Percentiles rank a stretch among this genome's conserved stretches.
Evolutionary conservation across 805 yeast species (phyloP).

Genomic region (Myxozyma mucilagina): DNA sequence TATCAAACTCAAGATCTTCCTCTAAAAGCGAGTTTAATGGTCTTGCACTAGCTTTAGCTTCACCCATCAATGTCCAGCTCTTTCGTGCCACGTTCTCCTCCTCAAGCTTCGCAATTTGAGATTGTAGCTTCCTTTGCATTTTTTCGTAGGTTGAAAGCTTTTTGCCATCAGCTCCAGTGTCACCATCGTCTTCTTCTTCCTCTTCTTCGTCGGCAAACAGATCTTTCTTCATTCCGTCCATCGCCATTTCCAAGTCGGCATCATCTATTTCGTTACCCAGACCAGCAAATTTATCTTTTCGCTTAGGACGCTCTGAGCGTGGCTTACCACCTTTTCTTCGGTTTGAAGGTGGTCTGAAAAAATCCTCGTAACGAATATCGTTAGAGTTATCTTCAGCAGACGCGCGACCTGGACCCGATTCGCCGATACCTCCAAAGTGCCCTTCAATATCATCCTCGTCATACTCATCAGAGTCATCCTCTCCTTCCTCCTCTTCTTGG

Average conservation of each 20-base stretch:
- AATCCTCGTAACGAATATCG: conserved; percentile 43
- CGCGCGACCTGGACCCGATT: background rate
- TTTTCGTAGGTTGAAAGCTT: conserved; percentile 57
- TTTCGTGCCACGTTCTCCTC: conserved; percentile 86
- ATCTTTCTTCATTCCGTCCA: conserved; percentile 41
- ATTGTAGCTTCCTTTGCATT: conserved; percentile 73
- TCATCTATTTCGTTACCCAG: conserved; percentile 35
- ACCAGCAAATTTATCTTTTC: conserved; percentile 32
- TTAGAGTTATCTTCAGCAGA: conserved; percentile 31
- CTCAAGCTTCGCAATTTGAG: conserved; percentile 77
- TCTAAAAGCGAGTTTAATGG: conserved; percentile 81
- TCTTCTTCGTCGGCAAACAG: conserved; percentile 50
- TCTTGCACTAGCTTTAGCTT: conserved; percentile 75
- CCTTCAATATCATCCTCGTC: conserved; percentile 44
- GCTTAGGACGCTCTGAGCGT: conserved; percentile 11
- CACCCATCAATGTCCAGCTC: conserved; percentile 94
- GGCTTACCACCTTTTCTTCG: conserved; percentile 16
- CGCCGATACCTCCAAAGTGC: conserved; percentile 36
- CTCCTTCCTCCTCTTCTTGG: background rate
- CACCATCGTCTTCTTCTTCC: conserved; percentile 62
- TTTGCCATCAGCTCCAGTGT: conserved; percentile 61
- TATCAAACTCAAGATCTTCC: conserved; percentile 83
- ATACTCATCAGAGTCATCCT: conserved; percentile 23
- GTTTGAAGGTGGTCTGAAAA: conserved; percentile 42
- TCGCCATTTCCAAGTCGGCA: conserved; percentile 35